Percentiles rank a stretch among this genome's conserved stretches.
Evolutionary conservation across 495 filamentous ascomycete species (phyloP).

Genomic region (Tuber umbilicatum): DNA sequence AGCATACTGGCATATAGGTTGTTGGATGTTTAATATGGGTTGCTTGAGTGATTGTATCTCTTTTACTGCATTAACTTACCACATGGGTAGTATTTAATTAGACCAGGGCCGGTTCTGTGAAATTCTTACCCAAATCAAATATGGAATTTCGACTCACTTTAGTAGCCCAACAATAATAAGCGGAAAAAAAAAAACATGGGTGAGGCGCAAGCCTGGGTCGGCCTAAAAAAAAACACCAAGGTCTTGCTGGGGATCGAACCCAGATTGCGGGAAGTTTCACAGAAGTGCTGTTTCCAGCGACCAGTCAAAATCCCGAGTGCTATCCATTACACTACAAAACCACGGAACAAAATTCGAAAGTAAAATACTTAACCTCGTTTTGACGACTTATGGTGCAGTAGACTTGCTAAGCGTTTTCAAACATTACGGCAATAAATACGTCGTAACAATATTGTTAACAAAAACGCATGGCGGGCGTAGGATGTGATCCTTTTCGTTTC

Average conservation of each 20-base stretch:
- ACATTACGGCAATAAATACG: neutral
- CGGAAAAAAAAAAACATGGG: neutral
- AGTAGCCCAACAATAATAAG: neutral
- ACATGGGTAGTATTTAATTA: neutral
- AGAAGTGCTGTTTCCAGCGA: neutral
- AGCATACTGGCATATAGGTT: neutral
- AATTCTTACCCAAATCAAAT: neutral
- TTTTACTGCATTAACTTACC: neutral
- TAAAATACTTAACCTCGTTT: neutral
- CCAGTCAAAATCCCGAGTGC: constrained; percentile 23
- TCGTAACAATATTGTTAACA: neutral
- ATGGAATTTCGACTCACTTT: neutral
- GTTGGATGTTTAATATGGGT: neutral
- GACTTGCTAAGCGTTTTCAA: neutral
- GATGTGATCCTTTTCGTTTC: neutral
- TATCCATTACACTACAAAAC: constrained; percentile 35
- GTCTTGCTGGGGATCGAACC: constrained; percentile 6
- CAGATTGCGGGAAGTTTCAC: neutral
- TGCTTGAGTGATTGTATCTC: neutral
- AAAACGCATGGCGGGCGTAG: neutral
- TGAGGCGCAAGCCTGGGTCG: neutral
- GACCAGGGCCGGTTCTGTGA: neutral
- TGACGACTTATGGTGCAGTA: neutral
- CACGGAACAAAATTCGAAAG: neutral
- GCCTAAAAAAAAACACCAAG: neutral